Evolutionary conservation across 1,139 yeast species (phyloP), one percentile per base, ranked within the genome.

Genomic region (Suhomyces ambrosiae): DNA sequence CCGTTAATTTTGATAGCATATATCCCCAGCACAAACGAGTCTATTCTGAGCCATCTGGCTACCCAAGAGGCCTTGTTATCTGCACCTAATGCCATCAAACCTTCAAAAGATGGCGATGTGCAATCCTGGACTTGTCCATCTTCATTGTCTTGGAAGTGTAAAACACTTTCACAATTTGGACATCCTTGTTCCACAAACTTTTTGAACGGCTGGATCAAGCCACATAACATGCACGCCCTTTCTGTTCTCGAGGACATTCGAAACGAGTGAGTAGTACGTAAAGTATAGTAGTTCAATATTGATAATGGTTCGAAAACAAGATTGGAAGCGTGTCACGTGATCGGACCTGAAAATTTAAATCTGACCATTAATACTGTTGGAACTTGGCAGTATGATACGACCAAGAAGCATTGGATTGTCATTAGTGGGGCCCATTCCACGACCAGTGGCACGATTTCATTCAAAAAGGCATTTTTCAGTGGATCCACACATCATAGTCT

Each of bases 221-320:
- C 98, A 63, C 98, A 92, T 44, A 92, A 76, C 96, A 92, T 87
- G 60, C 98, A 92, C 16, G 98, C 98, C 72, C 98, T 79, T 51
- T 92, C 96, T 19, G 86, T 74, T 63, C 82, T 74, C 23, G 78
- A 65, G 12, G 82, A 76, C 83, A 78, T 76, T 33, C n/a, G n/a
- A n/a, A n/a, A n/a, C n/a, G n/a, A n/a, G n/a, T n/a, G n/a, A n/a
- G n/a, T n/a, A n/a, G n/a, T n/a, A n/a, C n/a, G n/a, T n/a, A n/a
- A n/a, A n/a, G n/a, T n/a, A n/a, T n/a, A n/a, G n/a, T n/a, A n/a
- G n/a, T n/a, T n/a, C n/a, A n/a, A n/a, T n/a, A n/a, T n/a, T n/a
- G n/a, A n/a, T n/a, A n/a, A n/a, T n/a, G n/a, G n/a, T n/a, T n/a
- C n/a, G n/a, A n/a, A n/a, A n/a, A n/a, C n/a, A n/a, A n/a, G n/a